These are phyloP conservation scores for Globisporangium radiosum DNA, from an alignment of 352 stramenopile genomes.

Conservation along the genomic window DNA sequence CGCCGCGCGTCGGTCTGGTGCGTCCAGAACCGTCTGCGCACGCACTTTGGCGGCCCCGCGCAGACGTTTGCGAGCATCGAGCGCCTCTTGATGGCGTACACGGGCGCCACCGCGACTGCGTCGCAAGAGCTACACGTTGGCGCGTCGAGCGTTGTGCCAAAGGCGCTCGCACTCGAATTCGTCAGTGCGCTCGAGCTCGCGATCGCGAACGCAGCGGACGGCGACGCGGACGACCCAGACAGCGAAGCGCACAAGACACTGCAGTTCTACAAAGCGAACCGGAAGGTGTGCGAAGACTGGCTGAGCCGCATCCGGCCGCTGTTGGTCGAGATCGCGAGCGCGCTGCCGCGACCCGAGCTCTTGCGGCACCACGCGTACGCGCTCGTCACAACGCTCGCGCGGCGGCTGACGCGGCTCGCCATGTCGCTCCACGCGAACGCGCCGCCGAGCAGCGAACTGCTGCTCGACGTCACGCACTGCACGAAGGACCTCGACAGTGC, in stretches of 20 bases:
- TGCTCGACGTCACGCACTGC: conserved; percentile 22
- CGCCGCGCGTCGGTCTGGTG: conserved; percentile 61
- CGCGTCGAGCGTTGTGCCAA: conserved; percentile 11
- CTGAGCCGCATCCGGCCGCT: conserved; percentile 51
- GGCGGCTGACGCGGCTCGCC: conserved; percentile 30
- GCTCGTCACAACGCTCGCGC: conserved; percentile 27
- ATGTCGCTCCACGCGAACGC: conserved; percentile 12
- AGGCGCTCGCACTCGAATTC: conserved; percentile 49
- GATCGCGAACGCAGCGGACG: conserved; percentile 28
- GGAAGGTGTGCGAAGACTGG: conserved; percentile 66
- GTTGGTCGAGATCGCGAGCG: conserved; percentile 35
- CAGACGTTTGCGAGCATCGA: conserved; percentile 79
- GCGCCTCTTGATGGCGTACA: conserved; percentile 40
- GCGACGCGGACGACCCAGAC: conserved; percentile 25
- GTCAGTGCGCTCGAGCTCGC: conserved; percentile 38
- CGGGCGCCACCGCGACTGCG: neutral
- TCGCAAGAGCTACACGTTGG: no score
- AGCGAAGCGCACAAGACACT: conserved; percentile 35
- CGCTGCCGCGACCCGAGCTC: conserved; percentile 21
- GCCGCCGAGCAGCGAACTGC: conserved; percentile 9
- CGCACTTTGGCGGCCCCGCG: conserved; percentile 64
- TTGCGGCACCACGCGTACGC: conserved; percentile 36
- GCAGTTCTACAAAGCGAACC: conserved; percentile 62
- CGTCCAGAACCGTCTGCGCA: conserved; percentile 64
- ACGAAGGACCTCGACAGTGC: conserved; percentile 39